A percentile compares a stretch with the other conserved stretches of the same genome.
These are phyloP conservation scores for Penicillium hordei DNA, from an alignment of 2,329 filamentous ascomycete genomes.

Conservation along the genomic window DNA sequence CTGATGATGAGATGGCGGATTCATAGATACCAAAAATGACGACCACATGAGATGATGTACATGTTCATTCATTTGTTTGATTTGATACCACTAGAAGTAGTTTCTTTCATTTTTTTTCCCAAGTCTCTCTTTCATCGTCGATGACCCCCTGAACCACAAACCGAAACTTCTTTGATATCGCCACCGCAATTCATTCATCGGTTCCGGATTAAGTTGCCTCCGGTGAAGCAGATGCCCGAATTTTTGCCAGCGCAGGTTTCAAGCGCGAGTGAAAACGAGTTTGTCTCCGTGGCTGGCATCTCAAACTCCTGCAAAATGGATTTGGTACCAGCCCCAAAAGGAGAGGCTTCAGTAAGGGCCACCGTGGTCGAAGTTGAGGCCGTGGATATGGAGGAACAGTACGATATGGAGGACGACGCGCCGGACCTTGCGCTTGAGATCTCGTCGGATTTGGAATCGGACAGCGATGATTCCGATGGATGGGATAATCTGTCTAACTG, in stretches of 20 bases:
- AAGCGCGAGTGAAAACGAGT: slow-evolving; percentile 22
- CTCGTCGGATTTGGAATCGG: slow-evolving; percentile 37
- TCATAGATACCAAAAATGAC: slow-evolving; percentile 34
- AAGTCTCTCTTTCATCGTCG: background rate
- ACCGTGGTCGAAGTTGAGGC: slow-evolving; percentile 39
- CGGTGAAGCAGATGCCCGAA: slow-evolving; percentile 30
- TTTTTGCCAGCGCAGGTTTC: slow-evolving; percentile 23
- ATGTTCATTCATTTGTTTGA: slow-evolving; percentile 23
- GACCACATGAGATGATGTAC: slow-evolving; percentile 27
- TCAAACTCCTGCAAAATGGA: slow-evolving; percentile 39
- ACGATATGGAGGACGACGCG: slow-evolving; percentile 24
- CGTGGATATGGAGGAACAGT: slow-evolving; percentile 25
- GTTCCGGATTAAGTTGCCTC: slow-evolving; percentile 33
- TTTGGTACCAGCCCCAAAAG: slow-evolving; percentile 36
- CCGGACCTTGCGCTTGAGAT: slow-evolving; percentile 33
- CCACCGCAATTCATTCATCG: slow-evolving; percentile 16
- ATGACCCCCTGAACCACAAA: background rate
- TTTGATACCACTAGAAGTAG: slow-evolving; percentile 35
- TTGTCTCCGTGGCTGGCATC: slow-evolving; percentile 35
- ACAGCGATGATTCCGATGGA: slow-evolving; percentile 41
- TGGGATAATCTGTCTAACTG: slow-evolving; percentile 67
- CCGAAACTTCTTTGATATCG: slow-evolving; percentile 19
- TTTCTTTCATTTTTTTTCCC: background rate
- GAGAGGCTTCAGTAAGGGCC: slow-evolving; percentile 37
- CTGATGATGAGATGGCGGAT: slow-evolving; percentile 55